Evolutionary conservation across 495 filamentous ascomycete genomes (phyloP), one percentile per base, ranked within the genome.

Genomic region (Bathelium albidoporum): DNA sequence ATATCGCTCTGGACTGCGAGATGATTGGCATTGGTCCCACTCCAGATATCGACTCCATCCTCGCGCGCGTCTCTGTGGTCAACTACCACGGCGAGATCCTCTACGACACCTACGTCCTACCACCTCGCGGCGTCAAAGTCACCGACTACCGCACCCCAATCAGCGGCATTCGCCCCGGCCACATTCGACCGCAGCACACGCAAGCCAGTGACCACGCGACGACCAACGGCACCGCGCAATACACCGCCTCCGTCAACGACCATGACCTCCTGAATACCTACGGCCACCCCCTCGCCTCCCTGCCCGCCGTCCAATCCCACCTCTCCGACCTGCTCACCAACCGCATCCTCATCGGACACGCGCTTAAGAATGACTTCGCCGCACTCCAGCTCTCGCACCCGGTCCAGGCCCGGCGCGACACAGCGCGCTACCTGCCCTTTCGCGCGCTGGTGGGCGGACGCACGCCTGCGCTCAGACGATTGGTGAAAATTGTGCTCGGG

Each of bases 1-100:
- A 94, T 70, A 73, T 98, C 52, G 88, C 90, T 36, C 82, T 98
- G 52, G 95, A 98, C 77, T 97, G 94, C 75, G 94, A 98, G 77
- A 98, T 98, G 94, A 93, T 98, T 20, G 94, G 94, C 43, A 84
- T 91, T 12, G 90, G 87, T 1, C 79, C 81, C 36, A 81, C 80
- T 2, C 70, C 74, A 26, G 68, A 72, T 44, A 73, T 77, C 53
- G 83, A 89, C 69, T 87, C 85, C 12, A 83, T 82, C 2, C 82
- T 97, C 32, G 94, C 95, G 2, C 82, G 94, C 14, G 87, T 91
- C 61, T 91, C 87, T 70, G 78, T 95, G 26, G 91, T 96, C 69
- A 95, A 96, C 70, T 98, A 89, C 78, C 89, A 96, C 74, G 90
- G 90, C 26, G 81, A 87, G 43, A 88, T 95, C 68, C 72, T 98